Conservation (phyloP, 176 grass and related monocot genomes). For the Avena atlantica region DNA sequence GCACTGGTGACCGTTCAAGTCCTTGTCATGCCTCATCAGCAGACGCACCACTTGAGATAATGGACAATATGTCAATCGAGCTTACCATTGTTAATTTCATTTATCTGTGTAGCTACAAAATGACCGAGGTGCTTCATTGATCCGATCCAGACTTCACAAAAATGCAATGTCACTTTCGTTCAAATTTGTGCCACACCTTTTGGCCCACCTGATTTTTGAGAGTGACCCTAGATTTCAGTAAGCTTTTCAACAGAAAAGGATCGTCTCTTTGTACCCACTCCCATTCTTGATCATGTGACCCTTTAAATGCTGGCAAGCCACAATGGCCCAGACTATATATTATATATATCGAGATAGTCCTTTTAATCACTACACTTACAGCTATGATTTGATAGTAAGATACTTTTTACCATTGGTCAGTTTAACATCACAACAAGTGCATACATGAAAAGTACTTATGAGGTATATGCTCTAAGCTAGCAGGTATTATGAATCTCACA, state of each 20-base stretch:
- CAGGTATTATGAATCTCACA: not conserved
- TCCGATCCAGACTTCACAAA: not conserved
- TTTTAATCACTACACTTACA: not conserved
- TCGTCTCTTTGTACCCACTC: not conserved
- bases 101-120: not conserved
- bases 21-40: constrained; percentile 28
- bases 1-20: constrained; percentile 19
- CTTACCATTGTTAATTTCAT: not conserved
- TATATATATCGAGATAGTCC: constrained; percentile 5
- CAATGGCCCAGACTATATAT: not conserved
- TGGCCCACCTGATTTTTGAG: constrained; percentile 35
- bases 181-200: constrained; percentile 22
- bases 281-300: not conserved
- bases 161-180: not conserved
- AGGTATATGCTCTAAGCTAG: not conserved
- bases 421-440: not conserved
- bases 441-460: not conserved
- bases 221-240: constrained; percentile 16
- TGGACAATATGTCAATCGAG: not conserved
- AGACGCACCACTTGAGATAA: constrained; percentile 5
- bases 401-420: not conserved
- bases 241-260: constrained; percentile 1
- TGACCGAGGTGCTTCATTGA: not conserved
- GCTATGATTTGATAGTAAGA: not conserved
- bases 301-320: not conserved